Base-by-base conservation (phyloP, 768 basidiomycete genomes). In the Termitomyces sp. region DNA sequence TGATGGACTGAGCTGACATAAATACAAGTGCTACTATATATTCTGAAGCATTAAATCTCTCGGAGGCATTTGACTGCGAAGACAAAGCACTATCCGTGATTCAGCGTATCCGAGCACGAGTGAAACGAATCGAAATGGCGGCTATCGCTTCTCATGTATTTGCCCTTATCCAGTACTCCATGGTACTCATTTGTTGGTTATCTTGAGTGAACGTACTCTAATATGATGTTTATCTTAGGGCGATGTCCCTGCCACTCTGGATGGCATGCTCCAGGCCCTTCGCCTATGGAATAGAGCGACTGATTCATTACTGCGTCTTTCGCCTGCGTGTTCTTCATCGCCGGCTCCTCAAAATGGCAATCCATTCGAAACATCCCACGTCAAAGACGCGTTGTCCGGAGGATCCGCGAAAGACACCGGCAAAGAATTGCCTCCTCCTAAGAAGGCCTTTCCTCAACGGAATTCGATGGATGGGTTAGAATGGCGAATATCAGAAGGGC, bases 271-370 rank as follows among this genome's bases (percentile, higher is more conserved):
- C 13, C 89, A 89, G 61, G 83, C 89, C 0, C 76, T 93, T 50
- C 84, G 92, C 18, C 72, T 95, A 2, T 93, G 88, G 85, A 91
- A 89, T 67, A 84, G 90, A 27, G 91, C 93, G 4, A 72, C 85
- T 14, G 91, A 92, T 22, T 81, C 82, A 0, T 68, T 93, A 0
- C 70, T 82, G 6, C 85, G 89, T 32, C 75, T 92, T 5, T 75
- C 71, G n/a, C 80, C 81, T 18, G 68, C 71, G 1, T 62, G 66
- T 16, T 63, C 61, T 10, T 39, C 43, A 51, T 46, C 71, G 1
- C 32, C 70, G 4, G 58, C 63, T 40, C 64, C 71, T 47, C 54
- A 68, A 9, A 69, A 74, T n/a, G 76, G 79, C 7, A 84, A 90
- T 66, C 87, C 88, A 1, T 89, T 90, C 64, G 76, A 81, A 40